A percentile compares a stretch with the other conserved stretches of the same genome.
Conservation (phyloP, 1,284 basidiomycete genomes). For the Agaricales sp. region DNA sequence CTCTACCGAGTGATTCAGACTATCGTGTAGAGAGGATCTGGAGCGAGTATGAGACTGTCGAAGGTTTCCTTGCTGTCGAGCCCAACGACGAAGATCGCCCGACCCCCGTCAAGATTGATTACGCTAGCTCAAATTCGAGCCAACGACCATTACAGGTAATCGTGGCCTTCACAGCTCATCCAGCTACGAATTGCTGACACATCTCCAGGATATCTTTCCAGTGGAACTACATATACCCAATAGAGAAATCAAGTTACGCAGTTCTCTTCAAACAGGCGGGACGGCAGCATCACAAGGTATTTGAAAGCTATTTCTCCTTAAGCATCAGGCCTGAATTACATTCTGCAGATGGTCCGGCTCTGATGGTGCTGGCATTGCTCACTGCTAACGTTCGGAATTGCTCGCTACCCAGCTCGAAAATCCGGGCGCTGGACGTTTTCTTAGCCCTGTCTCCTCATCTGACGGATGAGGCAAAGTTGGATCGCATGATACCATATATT, state of each 20-base stretch:
- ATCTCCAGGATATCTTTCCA: conserved; percentile 59
- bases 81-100: conserved; percentile 33
- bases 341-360: conserved; percentile 61
- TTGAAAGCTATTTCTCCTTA: conserved; percentile 53
- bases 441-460: conserved; percentile 77
- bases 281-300: conserved; percentile 57
- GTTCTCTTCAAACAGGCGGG: conserved; percentile 27
- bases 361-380: conserved; percentile 76
- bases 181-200: neutral
- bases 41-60: conserved; percentile 73
- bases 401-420: conserved; percentile 76
- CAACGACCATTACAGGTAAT: conserved; percentile 5
- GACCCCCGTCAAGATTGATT: conserved; percentile 43
- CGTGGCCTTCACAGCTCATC: neutral
- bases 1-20: conserved; percentile 71
- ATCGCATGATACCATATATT: conserved; percentile 88
- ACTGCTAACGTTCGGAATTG: conserved; percentile 91
- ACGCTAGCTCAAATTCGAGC: conserved; percentile 11
- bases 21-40: conserved; percentile 68
- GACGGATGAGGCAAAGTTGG: conserved; percentile 92
- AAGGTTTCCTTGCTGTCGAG: conserved; percentile 54
- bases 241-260: conserved; percentile 43
- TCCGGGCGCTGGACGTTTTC: conserved; percentile 81
- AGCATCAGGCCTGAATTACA: conserved; percentile 1
- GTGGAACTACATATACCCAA: conserved; percentile 70